Base-by-base conservation (phyloP, 2,329 filamentous ascomycete genomes). In the Fusarium austroafricanum region DNA sequence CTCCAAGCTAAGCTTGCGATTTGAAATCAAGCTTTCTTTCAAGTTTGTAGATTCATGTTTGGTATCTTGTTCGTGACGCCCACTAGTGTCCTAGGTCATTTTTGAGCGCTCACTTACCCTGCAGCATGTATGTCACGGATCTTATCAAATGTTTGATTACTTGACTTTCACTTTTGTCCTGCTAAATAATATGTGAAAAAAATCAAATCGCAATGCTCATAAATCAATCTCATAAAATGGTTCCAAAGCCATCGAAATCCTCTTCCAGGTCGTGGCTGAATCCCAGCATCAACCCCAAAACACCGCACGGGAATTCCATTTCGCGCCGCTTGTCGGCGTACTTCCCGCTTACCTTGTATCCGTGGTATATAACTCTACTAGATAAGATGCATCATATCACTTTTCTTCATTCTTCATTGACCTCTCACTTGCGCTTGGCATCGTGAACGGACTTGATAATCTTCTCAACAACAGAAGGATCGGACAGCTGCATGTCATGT, bases 381-480 rank as follows among this genome's bases (percentile, higher is more conserved):
- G 57, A 64, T 60, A 66, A 68, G 50, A 66, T 70, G 58, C 47
- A 52, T 62, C 55, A 38, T 55, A 20, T 35, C 38, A n/a, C 35
- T 56, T 31, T 53, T 57, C 9, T 28, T 28, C 45, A 28, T 39
- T 45, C 53, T 35, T 42, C 8, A 15, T 38, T 21, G 12, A 15
- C 37, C 63, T 10, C 80, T 60, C 79, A 86, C 78, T 86, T 86
- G 78, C 83, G 85, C 77, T 79, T 83, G 47, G 83, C 79, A 70
- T 87, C 84, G 74, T 95, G 91, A 53, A 97, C 95, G 45, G 86
- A 88, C 67, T 87, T 82, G 78, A 98, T 97, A 77, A 99, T 97
- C 83, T 90, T 95, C 46, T 91, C 89, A 26, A 99, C 95, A 23
- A 98, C 90, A 62, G 84, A 88, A 45, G 96, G 96, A 79, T 99